Base-by-base conservation (phyloP, 768 basidiomycete genomes). In the Tulasnella sp. region DNA sequence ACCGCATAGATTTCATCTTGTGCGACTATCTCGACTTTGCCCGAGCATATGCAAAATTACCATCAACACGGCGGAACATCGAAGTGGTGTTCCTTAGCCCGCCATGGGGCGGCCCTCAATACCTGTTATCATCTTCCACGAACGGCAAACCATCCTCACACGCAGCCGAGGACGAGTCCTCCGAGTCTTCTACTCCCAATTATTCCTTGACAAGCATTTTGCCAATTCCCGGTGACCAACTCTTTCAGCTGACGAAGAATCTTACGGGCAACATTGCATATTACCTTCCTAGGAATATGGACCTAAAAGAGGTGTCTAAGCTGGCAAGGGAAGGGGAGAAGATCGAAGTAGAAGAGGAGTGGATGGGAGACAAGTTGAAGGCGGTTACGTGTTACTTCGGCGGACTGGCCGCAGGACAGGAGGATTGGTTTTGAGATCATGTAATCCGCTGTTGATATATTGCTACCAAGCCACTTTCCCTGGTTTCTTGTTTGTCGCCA, bases 371-470 rank as follows among this genome's bases (percentile, higher is more conserved):
- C 14, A 97, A 97, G 87, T 85, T 99, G 68, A 99, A 98, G 84
- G 97, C 97, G 0, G 85, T 99, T 76, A 98, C 95, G 0, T 96
- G 94, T 84, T 97, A 98, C 84, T 98, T 92, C 85, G 97, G 97
- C 9, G 95, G 95, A 18, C 86, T 98, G 62, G 93, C 86, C 12
- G 84, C 85, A 34, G 93, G 92, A 3, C 93, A 95, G 82, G 91
- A 91, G 77, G 84, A 89, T 56, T 82, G 92, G 80, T 94, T 77
- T 39, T 77, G 76, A 77, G 38, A 56, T 42, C 24, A 27, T 18
- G 19, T 75, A 27, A 31, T 58, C 56, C 10, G 56, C 56, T n/a
- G 12, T n/a, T n/a, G 5, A 44, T 1, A 44, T 44, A 4, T 4
- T 44, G 16, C 44, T 44, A 44, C 16, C 44, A 18, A 18, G 10